phyloP scores from a whole-genome alignment of 1,139 yeast genomes.

The Geotrichum reessii region DNA sequence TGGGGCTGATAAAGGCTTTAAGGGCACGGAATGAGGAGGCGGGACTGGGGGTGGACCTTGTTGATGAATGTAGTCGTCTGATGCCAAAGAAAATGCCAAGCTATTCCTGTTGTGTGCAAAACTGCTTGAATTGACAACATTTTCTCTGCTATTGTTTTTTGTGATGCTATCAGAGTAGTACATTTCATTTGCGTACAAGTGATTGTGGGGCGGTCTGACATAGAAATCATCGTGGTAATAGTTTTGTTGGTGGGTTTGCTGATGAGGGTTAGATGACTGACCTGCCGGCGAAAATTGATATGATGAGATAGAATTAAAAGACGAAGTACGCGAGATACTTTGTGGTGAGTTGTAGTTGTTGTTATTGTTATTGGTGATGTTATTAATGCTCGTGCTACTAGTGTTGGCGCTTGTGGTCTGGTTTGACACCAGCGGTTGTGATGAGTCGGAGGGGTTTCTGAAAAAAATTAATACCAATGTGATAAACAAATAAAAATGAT shows the following conservation, averaged over 20 bases:
- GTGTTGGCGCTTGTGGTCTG: neutral
- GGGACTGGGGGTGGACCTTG: constrained; percentile 29
- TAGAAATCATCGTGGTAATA: neutral
- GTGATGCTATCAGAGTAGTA: neutral
- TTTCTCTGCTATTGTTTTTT: neutral
- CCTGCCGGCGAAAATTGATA: neutral
- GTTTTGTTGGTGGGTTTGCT: neutral
- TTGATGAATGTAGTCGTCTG: neutral
- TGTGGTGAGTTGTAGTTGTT: neutral
- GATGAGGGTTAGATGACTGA: neutral
- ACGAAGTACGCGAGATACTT: neutral
- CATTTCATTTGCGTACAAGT: neutral
- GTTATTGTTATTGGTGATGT: neutral
- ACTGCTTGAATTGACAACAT: neutral
- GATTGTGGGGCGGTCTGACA: neutral
- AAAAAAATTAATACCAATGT: neutral
- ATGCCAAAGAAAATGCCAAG: neutral
- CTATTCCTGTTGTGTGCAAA: neutral
- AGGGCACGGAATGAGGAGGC: constrained; percentile 29
- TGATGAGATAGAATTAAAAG: neutral
- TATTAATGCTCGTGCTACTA: neutral
- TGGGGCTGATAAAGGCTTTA: neutral
- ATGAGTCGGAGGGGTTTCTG: neutral
- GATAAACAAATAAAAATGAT: neutral
- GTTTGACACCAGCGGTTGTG: neutral